Evolutionary conservation across 306 rosid genomes (phyloP).

Genomic region (Cucumis sativus): Cucumber_9930_V3 NC_026659.2:1300501-1301000

Average conservation of each 20-base stretch:
- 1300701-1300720: conserved; percentile 12
- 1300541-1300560: neutral
- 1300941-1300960: conserved; percentile 65
- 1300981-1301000: conserved; percentile 39
- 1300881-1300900: conserved; percentile 27
- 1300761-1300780: conserved; percentile 15
- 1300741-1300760: conserved; percentile 12
- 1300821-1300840: conserved; percentile 32
- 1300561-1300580: neutral
- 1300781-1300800: conserved; percentile 16
- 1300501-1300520: conserved; percentile 19
- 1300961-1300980: conserved; percentile 36
- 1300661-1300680: conserved; percentile 20
- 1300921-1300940: conserved; percentile 34
- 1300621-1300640: conserved; percentile 13
- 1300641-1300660: conserved; percentile 31
- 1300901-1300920: conserved; percentile 16
- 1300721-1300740: conserved; percentile 28
- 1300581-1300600: conserved; percentile 36
- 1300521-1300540: neutral
- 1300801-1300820: conserved; percentile 19
- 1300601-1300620: conserved; percentile 23
- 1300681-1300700: conserved; percentile 25
- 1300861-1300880: conserved; percentile 82
- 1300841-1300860: conserved; percentile 49